Evolutionary conservation across 257 asterid genomes (phyloP), one percentile per base, ranked within the genome.

Genomic region (Craterostigma plantagineum): DNA sequence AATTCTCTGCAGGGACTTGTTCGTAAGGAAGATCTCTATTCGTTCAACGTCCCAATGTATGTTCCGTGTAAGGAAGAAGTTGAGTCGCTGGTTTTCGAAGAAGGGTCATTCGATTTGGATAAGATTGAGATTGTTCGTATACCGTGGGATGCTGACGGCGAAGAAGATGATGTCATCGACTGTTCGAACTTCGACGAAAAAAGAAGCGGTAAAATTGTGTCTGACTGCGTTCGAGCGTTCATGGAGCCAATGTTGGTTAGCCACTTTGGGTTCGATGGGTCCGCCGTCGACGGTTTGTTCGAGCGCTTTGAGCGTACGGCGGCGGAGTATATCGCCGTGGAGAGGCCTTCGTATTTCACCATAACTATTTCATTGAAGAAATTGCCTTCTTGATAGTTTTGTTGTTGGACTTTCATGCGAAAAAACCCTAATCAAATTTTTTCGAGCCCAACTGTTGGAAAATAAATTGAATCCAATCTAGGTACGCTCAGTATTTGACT

Each of bases 81-180:
- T 8, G 36, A 51, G 53, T 10, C 35, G n/a, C 45, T 58, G 7
- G 35, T 60, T 11, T 14, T 11, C 33, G 14, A 16, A 10, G 54
- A 60, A 23, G 30, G 6, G 30, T 23, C 30, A 2, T 55, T 55
- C 51, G 37, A 14, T 9, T 42, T 61, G 37, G 40, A 55, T 11
- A 39, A 40, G 39, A 18, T 55, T 23, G 58, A 55, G 37, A 13
- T 16, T 34, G 14, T 34, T 38, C 44, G 1, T 6, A 43, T 52
- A 2, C 30, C 13, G 0, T 43, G 42, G 44, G 57, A 52, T 9
- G 34, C 57, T 18, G 34, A 33, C 30, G 5, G 7, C 1, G 0
- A 14, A 7, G n/a, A 13, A 3, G 14, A 35, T 8, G 16, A 15
- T 14, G 4, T 2, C 6, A 6, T 23, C 30, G 10, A 42, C 14